These are phyloP conservation scores for Penicillium polonicum DNA, from an alignment of 2,329 filamentous ascomycete genomes.

Conservation along the genomic window DNA sequence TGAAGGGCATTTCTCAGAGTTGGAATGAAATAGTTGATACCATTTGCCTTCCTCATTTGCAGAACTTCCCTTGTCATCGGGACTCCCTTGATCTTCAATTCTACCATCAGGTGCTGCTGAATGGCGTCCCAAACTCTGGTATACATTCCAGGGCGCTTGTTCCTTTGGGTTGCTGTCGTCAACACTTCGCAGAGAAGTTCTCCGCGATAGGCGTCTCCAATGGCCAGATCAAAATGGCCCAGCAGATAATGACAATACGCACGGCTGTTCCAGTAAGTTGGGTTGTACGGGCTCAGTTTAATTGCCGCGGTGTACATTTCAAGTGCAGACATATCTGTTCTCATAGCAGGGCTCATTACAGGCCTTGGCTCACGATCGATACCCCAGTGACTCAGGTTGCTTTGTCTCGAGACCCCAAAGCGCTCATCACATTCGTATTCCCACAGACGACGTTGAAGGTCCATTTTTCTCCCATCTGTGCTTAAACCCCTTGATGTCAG, in stretches of 20 bases:
- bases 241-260: slow-evolving; percentile 37
- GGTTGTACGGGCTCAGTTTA: slow-evolving; percentile 37
- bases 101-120: slow-evolving; percentile 32
- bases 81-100: slow-evolving; percentile 6
- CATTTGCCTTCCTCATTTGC: slow-evolving; percentile 24
- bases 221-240: slow-evolving; percentile 36
- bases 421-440: slow-evolving; percentile 19
- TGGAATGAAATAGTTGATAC: slow-evolving; percentile 32
- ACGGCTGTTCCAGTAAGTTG: slow-evolving; percentile 38
- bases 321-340: slow-evolving; percentile 16
- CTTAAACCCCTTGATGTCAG: slow-evolving; percentile 18
- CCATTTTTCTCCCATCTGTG: slow-evolving; percentile 7
- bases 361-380: slow-evolving; percentile 18
- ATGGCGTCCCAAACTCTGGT: slow-evolving; percentile 33
- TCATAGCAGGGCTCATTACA: slow-evolving; percentile 17
- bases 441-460: slow-evolving; percentile 24
- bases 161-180: slow-evolving; percentile 12
- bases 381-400: slow-evolving; percentile 31
- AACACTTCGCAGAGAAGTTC: slow-evolving; percentile 35
- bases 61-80: slow-evolving; percentile 14
- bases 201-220: slow-evolving; percentile 41
- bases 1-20: slow-evolving; percentile 29
- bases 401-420: slow-evolving; percentile 23
- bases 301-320: slow-evolving; percentile 42
- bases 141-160: slow-evolving; percentile 30